Evolutionary conservation across 2,329 filamentous ascomycete genomes (phyloP).

Genomic region (Tolypocladium amazonense): DNA sequence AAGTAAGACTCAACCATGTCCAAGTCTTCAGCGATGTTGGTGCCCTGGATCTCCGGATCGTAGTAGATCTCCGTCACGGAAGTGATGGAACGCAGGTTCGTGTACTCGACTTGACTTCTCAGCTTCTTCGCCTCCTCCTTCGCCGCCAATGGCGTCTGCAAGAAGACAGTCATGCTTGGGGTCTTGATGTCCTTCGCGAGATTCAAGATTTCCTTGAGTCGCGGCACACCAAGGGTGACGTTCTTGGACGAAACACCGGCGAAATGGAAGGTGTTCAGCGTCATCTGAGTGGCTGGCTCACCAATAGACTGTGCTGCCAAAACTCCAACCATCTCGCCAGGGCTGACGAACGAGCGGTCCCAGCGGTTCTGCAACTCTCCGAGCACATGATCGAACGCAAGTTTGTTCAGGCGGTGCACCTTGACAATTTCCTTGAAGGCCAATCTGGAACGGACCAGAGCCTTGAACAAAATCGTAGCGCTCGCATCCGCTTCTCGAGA

Average conservation of each 20-base stretch:
- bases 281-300: conserved; percentile 99
- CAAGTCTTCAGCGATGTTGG: conserved; percentile 74
- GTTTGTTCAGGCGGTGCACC: conserved; percentile 74
- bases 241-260: conserved; percentile 99
- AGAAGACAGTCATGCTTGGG: conserved; percentile 88
- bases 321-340: conserved; percentile 98
- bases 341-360: conserved; percentile 73
- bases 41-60: conserved; percentile 79
- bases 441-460: conserved; percentile 75
- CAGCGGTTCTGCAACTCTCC: conserved; percentile 87
- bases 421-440: conserved; percentile 90
- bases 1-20: conserved; percentile 98
- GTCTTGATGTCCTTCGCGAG: conserved; percentile 98
- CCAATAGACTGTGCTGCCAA: conserved; percentile 96
- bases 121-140: conserved; percentile 78
- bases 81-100: conserved; percentile 83
- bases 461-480: conserved; percentile 86
- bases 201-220: conserved; percentile 98
- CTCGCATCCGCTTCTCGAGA: conserved; percentile 80
- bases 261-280: conserved; percentile 98
- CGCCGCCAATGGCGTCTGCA: conserved; percentile 51
- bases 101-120: conserved; percentile 87
- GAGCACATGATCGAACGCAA: conserved; percentile 85
- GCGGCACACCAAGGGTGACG: conserved; percentile 95
- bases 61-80: conserved; percentile 95